Conservation (phyloP, 352 stramenopile genomes). For the Blastocystis sp. region DNA sequence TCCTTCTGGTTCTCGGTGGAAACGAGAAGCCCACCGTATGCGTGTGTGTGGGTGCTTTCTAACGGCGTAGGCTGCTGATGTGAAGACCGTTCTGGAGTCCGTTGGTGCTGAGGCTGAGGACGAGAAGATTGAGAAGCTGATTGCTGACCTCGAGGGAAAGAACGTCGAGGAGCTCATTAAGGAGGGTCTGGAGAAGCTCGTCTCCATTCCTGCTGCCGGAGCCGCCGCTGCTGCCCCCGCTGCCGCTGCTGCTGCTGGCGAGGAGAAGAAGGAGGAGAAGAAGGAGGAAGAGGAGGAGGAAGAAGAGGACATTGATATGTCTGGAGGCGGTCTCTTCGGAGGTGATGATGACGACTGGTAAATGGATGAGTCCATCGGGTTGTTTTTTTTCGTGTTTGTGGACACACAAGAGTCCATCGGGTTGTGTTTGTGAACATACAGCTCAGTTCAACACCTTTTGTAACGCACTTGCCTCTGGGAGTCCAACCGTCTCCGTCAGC, state of each 20-base stretch:
- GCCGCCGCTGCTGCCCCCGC: constrained; percentile 56
- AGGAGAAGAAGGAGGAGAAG: constrained; percentile 56
- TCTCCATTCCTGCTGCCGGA: constrained; percentile 61
- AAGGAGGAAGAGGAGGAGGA: constrained; percentile 63
- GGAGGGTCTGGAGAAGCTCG: constrained; percentile 59
- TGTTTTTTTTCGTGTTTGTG: too few relatives aligned
- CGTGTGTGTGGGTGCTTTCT: background rate
- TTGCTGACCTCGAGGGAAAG: constrained; percentile 67
- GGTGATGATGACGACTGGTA: constrained; percentile 61
- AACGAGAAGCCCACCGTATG: constrained; percentile 42
- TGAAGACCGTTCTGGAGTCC: constrained; percentile 78
- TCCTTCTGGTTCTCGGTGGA: constrained; percentile 45
- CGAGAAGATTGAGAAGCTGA: constrained; percentile 64
- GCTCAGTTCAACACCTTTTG: too few relatives aligned
- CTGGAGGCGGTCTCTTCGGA: constrained; percentile 60
- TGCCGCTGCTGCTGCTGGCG: constrained; percentile 59
- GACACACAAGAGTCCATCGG: too few relatives aligned
- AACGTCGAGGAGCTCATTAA: constrained; percentile 66
- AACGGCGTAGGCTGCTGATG: constrained; percentile 66
- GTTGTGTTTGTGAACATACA: too few relatives aligned
- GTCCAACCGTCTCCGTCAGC: background rate
- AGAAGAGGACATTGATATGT: constrained; percentile 62
- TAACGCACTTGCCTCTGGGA: too few relatives aligned
- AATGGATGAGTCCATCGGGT: too few relatives aligned
- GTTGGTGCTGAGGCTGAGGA: constrained; percentile 76